phyloP scores from a whole-genome alignment of 2,329 filamentous ascomycete species.

The Ceratocystis ficicola region DNA sequence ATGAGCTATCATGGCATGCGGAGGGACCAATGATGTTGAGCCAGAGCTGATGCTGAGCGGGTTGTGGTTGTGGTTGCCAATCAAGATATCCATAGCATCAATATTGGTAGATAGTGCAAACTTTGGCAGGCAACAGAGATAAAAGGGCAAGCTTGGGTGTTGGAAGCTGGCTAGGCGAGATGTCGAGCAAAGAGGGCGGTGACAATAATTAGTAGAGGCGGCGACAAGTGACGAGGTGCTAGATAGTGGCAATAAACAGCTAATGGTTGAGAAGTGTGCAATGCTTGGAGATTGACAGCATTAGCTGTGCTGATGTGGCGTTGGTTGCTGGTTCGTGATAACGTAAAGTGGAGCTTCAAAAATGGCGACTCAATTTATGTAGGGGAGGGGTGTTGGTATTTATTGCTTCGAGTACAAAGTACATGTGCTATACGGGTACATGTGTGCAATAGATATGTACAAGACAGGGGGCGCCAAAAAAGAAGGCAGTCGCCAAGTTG shows the following conservation, averaged over 20 bases:
- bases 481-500: constrained; percentile 1
- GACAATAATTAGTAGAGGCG: neutral
- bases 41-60: constrained; percentile 4
- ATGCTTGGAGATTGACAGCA: too few relatives aligned
- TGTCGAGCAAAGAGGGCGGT: neutral
- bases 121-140: neutral
- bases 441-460: neutral
- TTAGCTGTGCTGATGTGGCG: neutral
- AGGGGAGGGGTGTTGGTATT: constrained; percentile 8
- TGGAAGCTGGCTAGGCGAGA: neutral
- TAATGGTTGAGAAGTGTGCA: too few relatives aligned
- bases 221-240: neutral
- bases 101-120: neutral
- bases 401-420: neutral
- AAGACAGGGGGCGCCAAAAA: constrained; percentile 1
- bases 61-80: constrained; percentile 14
- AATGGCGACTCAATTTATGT: neutral
- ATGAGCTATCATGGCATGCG: constrained; percentile 19
- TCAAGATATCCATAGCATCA: constrained; percentile 12
- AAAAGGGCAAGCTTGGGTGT: too few relatives aligned
- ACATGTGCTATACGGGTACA: neutral
- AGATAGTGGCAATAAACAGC: neutral
- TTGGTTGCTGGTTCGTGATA: neutral
- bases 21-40: constrained; percentile 3
- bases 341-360: neutral